phyloP scores from a whole-genome alignment of 179 eudicot species.

The Amaranthus tricolor region DNA sequence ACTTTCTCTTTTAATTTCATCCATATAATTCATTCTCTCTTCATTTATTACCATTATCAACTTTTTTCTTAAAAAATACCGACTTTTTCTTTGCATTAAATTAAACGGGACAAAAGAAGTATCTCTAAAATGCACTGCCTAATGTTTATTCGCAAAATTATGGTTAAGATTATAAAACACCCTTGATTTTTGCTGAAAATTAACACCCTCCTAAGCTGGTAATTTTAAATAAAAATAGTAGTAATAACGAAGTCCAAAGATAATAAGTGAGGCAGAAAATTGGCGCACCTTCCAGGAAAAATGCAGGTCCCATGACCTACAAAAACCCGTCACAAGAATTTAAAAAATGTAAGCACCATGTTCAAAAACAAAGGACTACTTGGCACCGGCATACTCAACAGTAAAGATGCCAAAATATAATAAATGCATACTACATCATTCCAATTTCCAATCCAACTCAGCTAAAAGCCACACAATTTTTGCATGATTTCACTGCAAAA shows the following conservation, averaged over 20 bases:
- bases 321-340: conserved; percentile 31
- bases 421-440: conserved; percentile 6
- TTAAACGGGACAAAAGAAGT: no score
- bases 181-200: no score
- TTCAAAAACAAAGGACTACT: background rate
- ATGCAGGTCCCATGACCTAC: conserved; percentile 81
- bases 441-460: conserved; percentile 19
- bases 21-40: no score
- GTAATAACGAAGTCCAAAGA: no score
- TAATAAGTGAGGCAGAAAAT: conserved; percentile 8
- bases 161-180: background rate
- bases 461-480: conserved; percentile 22
- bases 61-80: no score
- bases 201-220: no score
- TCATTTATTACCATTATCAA: no score
- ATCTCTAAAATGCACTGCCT: no score
- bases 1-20: no score
- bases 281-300: conserved; percentile 80
- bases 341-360: conserved; percentile 18
- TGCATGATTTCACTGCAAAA: conserved; percentile 19
- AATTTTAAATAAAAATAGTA: no score
- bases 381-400: conserved; percentile 10
- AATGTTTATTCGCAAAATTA: no score
- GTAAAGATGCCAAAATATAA: conserved; percentile 21
- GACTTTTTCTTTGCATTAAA: no score